A percentile compares a stretch with the other conserved stretches of the same genome.
Conservation (phyloP, 1,139 yeast species). For the Pichia sp. region DNA sequence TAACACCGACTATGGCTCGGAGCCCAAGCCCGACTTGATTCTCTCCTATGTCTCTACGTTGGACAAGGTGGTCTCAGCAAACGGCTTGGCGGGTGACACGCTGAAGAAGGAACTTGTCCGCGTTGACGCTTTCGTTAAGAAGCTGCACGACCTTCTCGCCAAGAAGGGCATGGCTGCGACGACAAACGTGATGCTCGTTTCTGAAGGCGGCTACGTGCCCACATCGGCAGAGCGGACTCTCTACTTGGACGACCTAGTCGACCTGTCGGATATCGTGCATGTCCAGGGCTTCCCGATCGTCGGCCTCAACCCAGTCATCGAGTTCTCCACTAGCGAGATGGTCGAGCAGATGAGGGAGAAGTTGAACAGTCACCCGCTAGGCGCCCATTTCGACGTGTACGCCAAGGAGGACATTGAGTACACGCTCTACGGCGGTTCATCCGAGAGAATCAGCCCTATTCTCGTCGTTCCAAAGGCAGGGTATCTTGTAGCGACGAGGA, state of each 20-base stretch:
- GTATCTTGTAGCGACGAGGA: constrained; percentile 60
- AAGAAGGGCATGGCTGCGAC: constrained; percentile 56
- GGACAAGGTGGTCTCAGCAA: constrained; percentile 68
- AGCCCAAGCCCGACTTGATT: constrained; percentile 47
- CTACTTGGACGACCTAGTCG: constrained; percentile 65
- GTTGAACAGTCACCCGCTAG: constrained; percentile 30
- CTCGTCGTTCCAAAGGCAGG: constrained; percentile 86
- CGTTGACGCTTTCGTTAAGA: constrained; percentile 63
- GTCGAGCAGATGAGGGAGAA: constrained; percentile 34
- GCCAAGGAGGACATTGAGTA: constrained; percentile 54
- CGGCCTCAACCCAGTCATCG: constrained; percentile 60
- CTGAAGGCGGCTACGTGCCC: constrained; percentile 95
- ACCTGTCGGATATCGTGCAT: constrained; percentile 50
- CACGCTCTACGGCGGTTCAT: constrained; percentile 58
- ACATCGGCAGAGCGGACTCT: constrained; percentile 64
- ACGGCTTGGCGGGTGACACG: constrained; percentile 62
- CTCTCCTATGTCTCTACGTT: constrained; percentile 74
- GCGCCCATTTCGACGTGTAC: constrained; percentile 45
- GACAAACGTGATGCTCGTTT: constrained; percentile 71
- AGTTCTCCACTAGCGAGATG: constrained; percentile 37
- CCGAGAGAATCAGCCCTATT: constrained; percentile 69
- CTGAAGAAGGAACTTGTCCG: constrained; percentile 50
- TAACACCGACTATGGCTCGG: constrained; percentile 34
- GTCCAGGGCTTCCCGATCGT: constrained; percentile 88
- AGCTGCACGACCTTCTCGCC: constrained; percentile 45